Evolutionary conservation across 1,139 yeast genomes (phyloP).

Genomic region (Yamadazyma membranifaciens): DNA sequence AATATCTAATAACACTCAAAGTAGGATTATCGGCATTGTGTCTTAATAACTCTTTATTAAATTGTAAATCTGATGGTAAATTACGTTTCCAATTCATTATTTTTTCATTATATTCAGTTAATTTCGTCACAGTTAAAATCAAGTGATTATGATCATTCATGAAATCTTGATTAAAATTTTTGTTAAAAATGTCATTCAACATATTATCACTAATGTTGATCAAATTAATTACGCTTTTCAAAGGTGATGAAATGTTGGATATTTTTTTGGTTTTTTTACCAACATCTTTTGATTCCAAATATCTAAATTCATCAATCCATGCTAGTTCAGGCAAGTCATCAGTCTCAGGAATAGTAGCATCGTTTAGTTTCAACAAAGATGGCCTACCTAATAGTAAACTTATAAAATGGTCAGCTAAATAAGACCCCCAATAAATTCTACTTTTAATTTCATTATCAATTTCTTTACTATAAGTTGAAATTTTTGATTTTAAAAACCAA

Average conservation of each 20-base stretch:
- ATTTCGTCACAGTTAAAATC: slow-evolving; percentile 29
- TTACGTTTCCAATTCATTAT: slow-evolving; percentile 50
- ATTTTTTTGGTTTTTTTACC: slow-evolving; percentile 17
- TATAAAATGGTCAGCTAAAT: slow-evolving; percentile 62
- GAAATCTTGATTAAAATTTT: slow-evolving; percentile 23
- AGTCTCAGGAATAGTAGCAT: slow-evolving; percentile 61
- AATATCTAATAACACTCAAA: slow-evolving; percentile 51
- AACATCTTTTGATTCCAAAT: slow-evolving; percentile 23
- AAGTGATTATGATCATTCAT: slow-evolving; percentile 16
- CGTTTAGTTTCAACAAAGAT: slow-evolving; percentile 52
- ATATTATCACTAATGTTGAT: slow-evolving; percentile 54
- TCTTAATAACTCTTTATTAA: slow-evolving; percentile 45
- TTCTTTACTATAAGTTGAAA: slow-evolving; percentile 19
- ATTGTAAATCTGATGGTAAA: slow-evolving; percentile 48
- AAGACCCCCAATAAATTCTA: slow-evolving; percentile 67
- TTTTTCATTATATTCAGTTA: slow-evolving; percentile 45
- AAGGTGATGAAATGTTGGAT: slow-evolving; percentile 46
- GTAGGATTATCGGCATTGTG: slow-evolving; percentile 51
- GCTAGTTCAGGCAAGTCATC: slow-evolving; percentile 60
- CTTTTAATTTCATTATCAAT: slow-evolving; percentile 55
- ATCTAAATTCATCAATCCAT: slow-evolving; percentile 51
- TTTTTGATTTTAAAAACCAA: slow-evolving; percentile 40
- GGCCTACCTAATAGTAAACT: slow-evolving; percentile 60
- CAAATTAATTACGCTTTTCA: slow-evolving; percentile 47
- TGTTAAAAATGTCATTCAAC: slow-evolving; percentile 52